These are phyloP conservation scores for Blastomyces parvus DNA, from an alignment of 2,329 filamentous ascomycete genomes.

Conservation along the genomic window DNA sequence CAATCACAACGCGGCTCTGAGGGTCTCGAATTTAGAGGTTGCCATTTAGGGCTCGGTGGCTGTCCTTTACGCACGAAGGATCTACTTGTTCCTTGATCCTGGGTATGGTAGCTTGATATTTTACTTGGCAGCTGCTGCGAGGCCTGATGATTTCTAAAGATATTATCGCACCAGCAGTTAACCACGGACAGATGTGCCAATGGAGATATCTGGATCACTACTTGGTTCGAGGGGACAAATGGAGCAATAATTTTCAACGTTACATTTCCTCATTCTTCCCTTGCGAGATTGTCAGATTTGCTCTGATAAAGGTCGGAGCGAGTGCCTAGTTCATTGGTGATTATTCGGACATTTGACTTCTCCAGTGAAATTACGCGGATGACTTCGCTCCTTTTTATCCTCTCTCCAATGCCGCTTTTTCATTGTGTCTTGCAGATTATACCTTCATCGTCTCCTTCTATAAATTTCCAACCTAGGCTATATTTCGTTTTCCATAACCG, in stretches of 20 bases:
- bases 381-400: background rate
- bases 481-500: background rate
- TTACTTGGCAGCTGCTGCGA: background rate
- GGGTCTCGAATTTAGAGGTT: no score
- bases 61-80: background rate
- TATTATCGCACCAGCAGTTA: no score
- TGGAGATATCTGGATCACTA: no score
- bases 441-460: background rate
- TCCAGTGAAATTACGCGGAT: background rate
- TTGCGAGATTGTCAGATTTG: background rate
- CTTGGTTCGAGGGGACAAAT: no score
- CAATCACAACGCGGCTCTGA: no score
- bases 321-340: background rate
- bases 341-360: no score
- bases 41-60: background rate
- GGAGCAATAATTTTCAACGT: background rate
- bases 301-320: background rate
- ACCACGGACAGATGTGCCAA: no score
- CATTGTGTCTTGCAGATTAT: background rate
- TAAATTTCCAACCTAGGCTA: no score
- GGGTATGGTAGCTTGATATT: background rate
- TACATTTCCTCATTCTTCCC: background rate
- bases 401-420: background rate
- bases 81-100: background rate
- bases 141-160: background rate